Base-by-base conservation (phyloP, 768 basidiomycete genomes). In the Psilocybe azurescens region DNA sequence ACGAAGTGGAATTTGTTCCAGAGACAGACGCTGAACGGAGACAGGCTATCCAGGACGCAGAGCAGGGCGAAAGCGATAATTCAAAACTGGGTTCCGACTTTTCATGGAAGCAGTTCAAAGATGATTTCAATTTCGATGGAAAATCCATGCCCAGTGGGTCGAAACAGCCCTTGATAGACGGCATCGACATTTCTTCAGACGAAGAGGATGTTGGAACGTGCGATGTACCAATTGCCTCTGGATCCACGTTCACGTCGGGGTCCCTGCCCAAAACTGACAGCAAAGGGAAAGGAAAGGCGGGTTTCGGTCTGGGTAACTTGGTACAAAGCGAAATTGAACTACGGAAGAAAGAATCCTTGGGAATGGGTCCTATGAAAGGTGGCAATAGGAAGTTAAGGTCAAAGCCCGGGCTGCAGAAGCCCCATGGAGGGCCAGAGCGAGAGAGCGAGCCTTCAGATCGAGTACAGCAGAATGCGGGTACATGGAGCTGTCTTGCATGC, bases 401-500 rank as follows among this genome's bases (percentile, higher is more conserved):
- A 33, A 62, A 48, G 18, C 48, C 56, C 10, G 39, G 41, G 1
- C 33, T 18, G 28, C 36, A 24, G 13, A 39, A 44, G n/a, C 30
- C 24, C 8, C 20, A 18, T 47, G n/a, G 36, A 20, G 16, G 24
- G 39, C 28, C 28, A 24, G 46, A 29, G 5, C 41, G 18, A 13
- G 28, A 57, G 18, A 36, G 39, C 41, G 38, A 47, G 4, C 41
- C 28, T 20, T 53, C 54, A 18, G 30, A 38, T 36, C 30, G 5
- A 24, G 57, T 28, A 7, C 6, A 11, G 20, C 20, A 18, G 20
- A 44, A 16, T 11, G 44, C 59, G 51, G 49, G 29, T 8, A 57
- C 65, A 16, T 90, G 89, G 89, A 69, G 70, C 46, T 91, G 89
- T 67, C 65, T 74, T 11, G 75, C 85, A 20, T 91, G 89, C 61